phyloP scores from a whole-genome alignment of 345 rosid species.

The Citrus mangshanensis region DNA sequence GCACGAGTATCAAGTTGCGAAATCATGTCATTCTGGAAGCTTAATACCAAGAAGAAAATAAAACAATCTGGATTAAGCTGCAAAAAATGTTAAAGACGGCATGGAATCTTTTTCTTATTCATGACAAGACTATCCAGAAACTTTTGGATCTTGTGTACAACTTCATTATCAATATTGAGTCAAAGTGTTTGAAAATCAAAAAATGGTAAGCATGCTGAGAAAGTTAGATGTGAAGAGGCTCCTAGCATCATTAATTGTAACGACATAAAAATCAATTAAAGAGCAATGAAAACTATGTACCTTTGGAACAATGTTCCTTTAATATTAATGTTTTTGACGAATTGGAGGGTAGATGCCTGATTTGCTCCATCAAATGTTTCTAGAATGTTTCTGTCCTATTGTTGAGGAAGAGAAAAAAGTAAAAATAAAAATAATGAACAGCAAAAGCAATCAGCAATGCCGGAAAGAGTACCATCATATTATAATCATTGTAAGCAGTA shows the following conservation, averaged over 20 bases:
- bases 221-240: not conserved
- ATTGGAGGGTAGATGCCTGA: conserved; percentile 83
- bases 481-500: too few species aligned
- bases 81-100: not conserved
- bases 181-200: too few species aligned
- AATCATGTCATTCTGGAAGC: not conserved
- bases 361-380: conserved; percentile 59
- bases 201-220: too few species aligned
- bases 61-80: not conserved
- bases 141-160: too few species aligned
- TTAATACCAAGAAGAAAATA: not conserved
- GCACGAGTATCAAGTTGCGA: not conserved
- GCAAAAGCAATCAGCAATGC: too few species aligned
- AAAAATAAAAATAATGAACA: not conserved
- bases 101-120: not conserved
- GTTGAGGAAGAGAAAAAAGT: conserved; percentile 20
- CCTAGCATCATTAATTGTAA: not conserved
- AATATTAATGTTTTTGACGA: conserved; percentile 40
- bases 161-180: too few species aligned
- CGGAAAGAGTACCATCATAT: too few species aligned
- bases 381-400: conserved; percentile 70
- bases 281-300: conserved; percentile 30
- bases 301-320: conserved; percentile 85
- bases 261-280: not conserved
- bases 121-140: too few species aligned